Percentiles rank a stretch among this genome's conserved stretches.
phyloP scores from a whole-genome alignment of 331 rosid species.

The Phaseolus coccineus region DNA sequence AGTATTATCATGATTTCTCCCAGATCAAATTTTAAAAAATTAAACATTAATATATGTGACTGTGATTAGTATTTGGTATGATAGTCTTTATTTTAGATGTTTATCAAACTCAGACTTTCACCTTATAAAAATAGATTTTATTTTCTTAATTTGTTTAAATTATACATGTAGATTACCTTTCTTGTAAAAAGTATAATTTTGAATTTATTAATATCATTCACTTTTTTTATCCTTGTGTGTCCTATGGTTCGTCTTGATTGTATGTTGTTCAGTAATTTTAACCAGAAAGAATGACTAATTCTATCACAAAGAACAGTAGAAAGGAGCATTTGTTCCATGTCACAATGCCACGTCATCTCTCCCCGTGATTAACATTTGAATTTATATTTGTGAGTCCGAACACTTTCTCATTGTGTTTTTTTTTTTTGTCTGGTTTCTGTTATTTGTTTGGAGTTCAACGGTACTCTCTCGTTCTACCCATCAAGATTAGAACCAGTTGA shows the following conservation, averaged over 20 bases:
- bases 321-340: background rate
- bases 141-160: too few species aligned
- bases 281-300: background rate
- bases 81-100: too few species aligned
- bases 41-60: too few species aligned
- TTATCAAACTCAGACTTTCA: too few species aligned
- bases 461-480: background rate
- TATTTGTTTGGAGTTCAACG: background rate
- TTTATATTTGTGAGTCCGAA: background rate
- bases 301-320: background rate
- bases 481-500: constrained; percentile 26
- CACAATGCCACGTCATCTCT: background rate
- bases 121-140: too few species aligned
- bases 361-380: background rate
- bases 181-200: too few species aligned
- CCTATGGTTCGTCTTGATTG: background rate
- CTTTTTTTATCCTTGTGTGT: background rate
- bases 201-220: too few species aligned
- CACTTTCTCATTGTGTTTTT: background rate
- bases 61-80: too few species aligned
- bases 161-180: too few species aligned
- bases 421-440: background rate
- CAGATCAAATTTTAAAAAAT: too few species aligned
- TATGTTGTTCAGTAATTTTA: too few species aligned
- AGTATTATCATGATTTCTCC: too few species aligned